Conservation (phyloP, 768 basidiomycete species). For the Phaeotremella skinneri region DNA sequence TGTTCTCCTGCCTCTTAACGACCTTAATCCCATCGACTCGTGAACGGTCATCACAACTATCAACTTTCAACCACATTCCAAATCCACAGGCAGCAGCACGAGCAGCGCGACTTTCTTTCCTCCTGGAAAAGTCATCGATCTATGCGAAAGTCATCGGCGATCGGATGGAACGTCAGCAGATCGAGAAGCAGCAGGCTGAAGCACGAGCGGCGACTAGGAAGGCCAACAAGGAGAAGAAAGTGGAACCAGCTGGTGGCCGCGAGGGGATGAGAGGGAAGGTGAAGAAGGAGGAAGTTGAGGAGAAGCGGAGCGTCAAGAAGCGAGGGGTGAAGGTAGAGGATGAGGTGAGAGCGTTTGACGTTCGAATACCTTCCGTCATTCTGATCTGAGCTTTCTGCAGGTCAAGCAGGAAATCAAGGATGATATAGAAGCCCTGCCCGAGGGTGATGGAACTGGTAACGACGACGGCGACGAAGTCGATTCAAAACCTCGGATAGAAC, state of each 20-base stretch:
- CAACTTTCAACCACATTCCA: not conserved
- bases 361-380: not conserved
- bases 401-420: slow-evolving; percentile 14
- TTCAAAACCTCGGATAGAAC: not conserved
- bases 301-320: slow-evolving; percentile 7
- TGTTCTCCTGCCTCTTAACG: slow-evolving; percentile 12
- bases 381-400: not conserved
- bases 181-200: slow-evolving; percentile 43
- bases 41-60: not conserved
- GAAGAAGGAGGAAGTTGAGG: slow-evolving; percentile 13
- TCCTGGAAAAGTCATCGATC: slow-evolving; percentile 73
- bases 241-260: slow-evolving; percentile 11
- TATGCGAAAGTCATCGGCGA: slow-evolving; percentile 69
- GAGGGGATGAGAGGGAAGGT: slow-evolving; percentile 29
- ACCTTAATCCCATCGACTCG: not conserved
- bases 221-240: slow-evolving; percentile 47
- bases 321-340: slow-evolving; percentile 35
- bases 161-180: slow-evolving; percentile 63
- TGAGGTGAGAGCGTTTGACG: slow-evolving; percentile 6
- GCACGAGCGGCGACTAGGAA: slow-evolving; percentile 32
- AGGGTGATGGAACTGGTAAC: slow-evolving; percentile 13
- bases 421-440: slow-evolving; percentile 8
- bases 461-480: slow-evolving; percentile 12
- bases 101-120: slow-evolving; percentile 50
- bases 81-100: slow-evolving; percentile 31